Evolutionary conservation across 768 basidiomycete species (phyloP), one percentile per base, ranked within the genome.

Genomic region (Cyathus striatus): DNA sequence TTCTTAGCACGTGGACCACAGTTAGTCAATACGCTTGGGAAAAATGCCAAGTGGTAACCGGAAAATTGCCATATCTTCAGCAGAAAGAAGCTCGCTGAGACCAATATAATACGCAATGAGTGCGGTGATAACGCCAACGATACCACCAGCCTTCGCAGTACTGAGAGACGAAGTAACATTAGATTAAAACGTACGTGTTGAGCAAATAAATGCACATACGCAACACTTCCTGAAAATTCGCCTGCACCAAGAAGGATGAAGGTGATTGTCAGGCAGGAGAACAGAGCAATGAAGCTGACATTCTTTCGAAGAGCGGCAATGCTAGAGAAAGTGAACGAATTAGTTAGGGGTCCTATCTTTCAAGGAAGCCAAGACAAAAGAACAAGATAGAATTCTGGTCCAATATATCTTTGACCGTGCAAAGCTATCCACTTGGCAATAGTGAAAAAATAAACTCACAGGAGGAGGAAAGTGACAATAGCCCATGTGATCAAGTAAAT

Each of bases 401-500:
- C n/a, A n/a, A n/a, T n/a, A n/a, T n/a, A n/a, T n/a, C n/a, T n/a
- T n/a, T n/a, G n/a, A n/a, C n/a, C n/a, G n/a, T n/a, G n/a, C n/a
- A n/a, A n/a, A n/a, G n/a, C n/a, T n/a, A n/a, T n/a, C n/a, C n/a
- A 37, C 18, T 37, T 3, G 18, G 27, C 21, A 41, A 36, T 33
- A 40, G 14, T 12, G 10, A 37, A 37, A n/a, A 18, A 32, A 42
- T 38, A 26, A 23, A 66, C 73, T 49, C 41, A 89, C 87, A 81
- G 46, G 49, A 89, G 68, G 54, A 87, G 60, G 61, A 78, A 72
- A 0, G 89, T 87, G 23, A 90, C 65, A 46, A 88, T 61, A 53
- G 76, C 76, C 90, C 90, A 92, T 14, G 79, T 68, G 36, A 78
- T 68, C 20, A 91, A 70, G 64, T 76, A 91, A 45, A 91, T 83